Evolutionary conservation across 2,329 filamentous ascomycete species (phyloP).

Genomic region (Fusarium albidum): DNA sequence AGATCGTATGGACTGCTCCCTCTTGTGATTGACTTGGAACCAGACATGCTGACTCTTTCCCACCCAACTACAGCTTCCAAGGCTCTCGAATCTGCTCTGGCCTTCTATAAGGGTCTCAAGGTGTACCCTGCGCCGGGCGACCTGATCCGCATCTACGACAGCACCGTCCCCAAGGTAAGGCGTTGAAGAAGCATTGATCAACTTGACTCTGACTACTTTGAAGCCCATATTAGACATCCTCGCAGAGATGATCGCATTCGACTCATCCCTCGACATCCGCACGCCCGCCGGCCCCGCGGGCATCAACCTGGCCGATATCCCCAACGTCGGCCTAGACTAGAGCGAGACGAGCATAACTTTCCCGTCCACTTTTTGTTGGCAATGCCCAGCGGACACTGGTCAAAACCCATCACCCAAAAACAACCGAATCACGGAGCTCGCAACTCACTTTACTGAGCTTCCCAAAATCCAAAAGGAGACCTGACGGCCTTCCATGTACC

Average conservation of each 20-base stretch:
- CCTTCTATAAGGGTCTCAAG: conserved; percentile 98
- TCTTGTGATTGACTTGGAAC: background rate
- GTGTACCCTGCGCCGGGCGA: conserved; percentile 95
- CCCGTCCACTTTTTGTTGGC: conserved; percentile 31
- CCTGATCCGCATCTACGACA: conserved; percentile 96
- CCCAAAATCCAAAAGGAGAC: conserved; percentile 38
- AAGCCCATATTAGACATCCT: conserved; percentile 93
- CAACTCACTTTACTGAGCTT: conserved; percentile 15
- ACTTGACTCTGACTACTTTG: conserved; percentile 28
- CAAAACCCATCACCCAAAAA: conserved; percentile 28
- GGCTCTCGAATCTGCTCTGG: conserved; percentile 83
- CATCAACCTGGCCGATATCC: conserved; percentile 57
- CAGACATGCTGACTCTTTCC: conserved; percentile 24
- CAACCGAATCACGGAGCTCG: conserved; percentile 22
- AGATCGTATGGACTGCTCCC: conserved; percentile 70
- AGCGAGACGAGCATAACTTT: conserved; percentile 25
- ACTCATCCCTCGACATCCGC: conserved; percentile 74
- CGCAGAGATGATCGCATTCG: conserved; percentile 97
- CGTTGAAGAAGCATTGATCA: background rate
- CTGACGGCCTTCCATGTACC: conserved; percentile 49
- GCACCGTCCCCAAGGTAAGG: conserved; percentile 91
- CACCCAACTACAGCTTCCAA: conserved; percentile 66
- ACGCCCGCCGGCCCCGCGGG: conserved; percentile 45
- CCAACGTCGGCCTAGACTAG: conserved; percentile 64
- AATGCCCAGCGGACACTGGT: conserved; percentile 33